Evolutionary conservation across 1,284 basidiomycete species (phyloP), one percentile per base, ranked within the genome.

Genomic region (Agroathelia rolfsii): DNA sequence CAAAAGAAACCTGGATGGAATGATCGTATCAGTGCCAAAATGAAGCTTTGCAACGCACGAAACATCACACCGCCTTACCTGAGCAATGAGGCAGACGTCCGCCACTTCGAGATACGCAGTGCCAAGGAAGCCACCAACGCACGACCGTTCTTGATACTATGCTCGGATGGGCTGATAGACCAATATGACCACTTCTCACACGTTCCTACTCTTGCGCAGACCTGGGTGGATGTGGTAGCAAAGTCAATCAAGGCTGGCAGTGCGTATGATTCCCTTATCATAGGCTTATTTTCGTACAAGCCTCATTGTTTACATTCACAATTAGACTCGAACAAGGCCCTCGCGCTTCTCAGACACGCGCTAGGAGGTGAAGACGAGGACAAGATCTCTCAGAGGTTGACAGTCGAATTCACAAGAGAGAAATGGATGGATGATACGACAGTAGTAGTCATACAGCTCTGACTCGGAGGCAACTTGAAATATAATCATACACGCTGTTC

Each of bases 21-120:
- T n/a, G n/a, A n/a, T 41, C 38, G 29, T 3, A 23, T 37, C 18
- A 36, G 32, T 20, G 35, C 37, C 10, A 32, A 28, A 5, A 21
- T 48, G 11, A 26, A 39, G 12, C 41, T 48, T n/a, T 44, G 48
- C 6, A 25, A 48, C 2, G 25, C 38, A n/a, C 43, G 51, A 6
- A 51, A 44, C 34, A 22, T 44, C 10, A 56, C 56, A 4, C 55
- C 56, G 1, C 56, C 56, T 9, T 58, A 58, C 28, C 37, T 58
- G 11, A 48, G 43, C 4, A 42, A 45, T 21, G 30, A 36, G 9
- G 42, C 56, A 3, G 56, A 58, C 15, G 40, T 58, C 7, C 37
- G 24, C 15, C 51, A 57, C 24, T 37, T 41, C 20, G 34, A 36
- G 12, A 40, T 43, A 15, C 14, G 25, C 5, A 11, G 33, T 20